Evolutionary conservation across 2,329 filamentous ascomycete species (phyloP).

Genomic region (Dichotomopilus funicola): DNA sequence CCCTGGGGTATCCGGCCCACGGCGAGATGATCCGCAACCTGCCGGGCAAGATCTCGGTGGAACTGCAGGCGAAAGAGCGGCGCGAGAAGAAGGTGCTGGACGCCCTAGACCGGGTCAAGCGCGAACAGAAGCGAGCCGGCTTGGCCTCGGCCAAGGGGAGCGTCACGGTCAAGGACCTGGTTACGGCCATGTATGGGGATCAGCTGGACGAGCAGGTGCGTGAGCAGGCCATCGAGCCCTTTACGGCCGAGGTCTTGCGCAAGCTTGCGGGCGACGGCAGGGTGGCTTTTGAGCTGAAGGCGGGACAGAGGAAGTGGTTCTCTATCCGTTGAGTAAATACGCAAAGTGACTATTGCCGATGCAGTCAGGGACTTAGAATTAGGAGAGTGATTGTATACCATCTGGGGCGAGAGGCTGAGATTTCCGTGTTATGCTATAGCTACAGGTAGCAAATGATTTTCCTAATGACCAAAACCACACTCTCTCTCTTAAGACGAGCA

Average conservation of each 20-base stretch:
- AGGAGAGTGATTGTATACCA: too few species aligned
- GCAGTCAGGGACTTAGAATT: too few species aligned
- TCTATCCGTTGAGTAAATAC: not conserved
- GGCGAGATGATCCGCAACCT: conserved; percentile 35
- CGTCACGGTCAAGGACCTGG: conserved; percentile 37
- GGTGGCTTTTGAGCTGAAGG: conserved; percentile 35
- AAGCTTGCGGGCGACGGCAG: conserved; percentile 39
- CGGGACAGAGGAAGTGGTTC: conserved; percentile 35
- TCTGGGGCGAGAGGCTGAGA: too few species aligned
- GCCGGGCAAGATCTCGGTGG: conserved; percentile 31
- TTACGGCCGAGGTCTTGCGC: conserved; percentile 35
- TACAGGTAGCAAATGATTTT: too few species aligned
- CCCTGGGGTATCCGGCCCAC: conserved; percentile 39
- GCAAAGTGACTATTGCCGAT: too few species aligned
- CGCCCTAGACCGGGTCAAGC: conserved; percentile 26
- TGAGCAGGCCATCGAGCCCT: conserved; percentile 36
- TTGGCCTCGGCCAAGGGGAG: conserved; percentile 24
- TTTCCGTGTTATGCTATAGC: too few species aligned
- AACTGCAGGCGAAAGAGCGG: conserved; percentile 32
- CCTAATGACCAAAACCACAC: too few species aligned
- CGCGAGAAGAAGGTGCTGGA: conserved; percentile 36
- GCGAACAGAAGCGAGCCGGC: not conserved
- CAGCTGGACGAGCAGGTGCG: conserved; percentile 30
- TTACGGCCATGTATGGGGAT: conserved; percentile 37
- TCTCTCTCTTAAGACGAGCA: too few species aligned